Evolutionary conservation across 306 rosid genomes (phyloP).

Genomic region (Canavalia ensiformis): DNA sequence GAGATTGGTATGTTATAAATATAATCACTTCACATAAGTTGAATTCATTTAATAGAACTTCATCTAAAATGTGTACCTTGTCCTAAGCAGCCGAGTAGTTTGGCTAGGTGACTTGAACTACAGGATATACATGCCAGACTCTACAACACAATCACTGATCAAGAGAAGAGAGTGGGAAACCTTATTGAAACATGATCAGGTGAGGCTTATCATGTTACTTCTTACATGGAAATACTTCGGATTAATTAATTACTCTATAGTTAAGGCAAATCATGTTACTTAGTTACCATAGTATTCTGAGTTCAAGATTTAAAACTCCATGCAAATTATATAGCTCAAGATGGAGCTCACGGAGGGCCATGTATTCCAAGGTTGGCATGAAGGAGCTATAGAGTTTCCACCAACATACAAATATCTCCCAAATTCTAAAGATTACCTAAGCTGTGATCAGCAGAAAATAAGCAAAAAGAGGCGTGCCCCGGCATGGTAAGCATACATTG

Average conservation of each 20-base stretch:
- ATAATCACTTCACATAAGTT: slow-evolving; percentile 22
- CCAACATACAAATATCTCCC: slow-evolving; percentile 88
- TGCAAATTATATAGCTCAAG: slow-evolving; percentile 68
- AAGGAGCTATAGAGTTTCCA: slow-evolving; percentile 82
- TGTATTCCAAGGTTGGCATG: slow-evolving; percentile 82
- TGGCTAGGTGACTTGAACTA: slow-evolving; percentile 92
- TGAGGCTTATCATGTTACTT: slow-evolving; percentile 39
- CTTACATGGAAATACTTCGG: slow-evolving; percentile 3
- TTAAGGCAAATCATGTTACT: neutral
- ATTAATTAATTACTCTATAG: neutral
- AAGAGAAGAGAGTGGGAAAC: slow-evolving; percentile 67
- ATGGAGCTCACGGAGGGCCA: slow-evolving; percentile 70
- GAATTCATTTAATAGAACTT: slow-evolving; percentile 20
- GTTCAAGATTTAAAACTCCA: slow-evolving; percentile 30
- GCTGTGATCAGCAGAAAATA: slow-evolving; percentile 42
- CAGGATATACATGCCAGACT: slow-evolving; percentile 71
- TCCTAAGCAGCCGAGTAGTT: slow-evolving; percentile 69
- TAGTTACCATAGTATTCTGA: neutral
- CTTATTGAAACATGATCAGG: slow-evolving; percentile 80
- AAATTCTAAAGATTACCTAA: slow-evolving; percentile 69
- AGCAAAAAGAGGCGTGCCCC: slow-evolving; percentile 73
- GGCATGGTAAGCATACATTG: slow-evolving; percentile 69
- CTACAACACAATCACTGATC: slow-evolving; percentile 63
- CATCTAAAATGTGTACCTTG: slow-evolving; percentile 31
- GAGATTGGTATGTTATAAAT: neutral